Conservation (phyloP, 2,329 filamentous ascomycete species). For the Monilinia fructicola region DNA sequence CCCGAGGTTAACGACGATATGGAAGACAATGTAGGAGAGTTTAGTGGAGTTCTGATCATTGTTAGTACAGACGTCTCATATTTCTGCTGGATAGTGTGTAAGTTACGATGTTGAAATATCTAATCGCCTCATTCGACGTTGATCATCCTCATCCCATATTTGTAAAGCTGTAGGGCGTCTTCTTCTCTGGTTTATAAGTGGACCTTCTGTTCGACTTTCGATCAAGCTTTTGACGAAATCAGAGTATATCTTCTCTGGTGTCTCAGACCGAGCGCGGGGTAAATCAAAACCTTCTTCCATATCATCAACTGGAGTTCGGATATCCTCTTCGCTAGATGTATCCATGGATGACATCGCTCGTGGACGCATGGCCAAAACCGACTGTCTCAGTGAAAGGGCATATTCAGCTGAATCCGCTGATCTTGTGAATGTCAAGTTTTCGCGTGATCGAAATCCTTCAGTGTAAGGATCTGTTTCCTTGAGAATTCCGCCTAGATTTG, state of each 20-base stretch:
- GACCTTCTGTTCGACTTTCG: constrained; percentile 26
- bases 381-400: neutral
- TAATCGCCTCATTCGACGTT: constrained; percentile 6
- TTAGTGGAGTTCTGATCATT: neutral
- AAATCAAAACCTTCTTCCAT: constrained; percentile 10
- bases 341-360: neutral
- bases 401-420: no score
- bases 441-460: constrained; percentile 2
- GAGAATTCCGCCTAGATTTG: neutral
- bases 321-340: constrained; percentile 17
- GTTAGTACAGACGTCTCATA: neutral
- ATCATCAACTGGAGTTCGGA: constrained; percentile 18
- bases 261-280: constrained; percentile 5
- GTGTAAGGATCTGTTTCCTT: constrained; percentile 18
- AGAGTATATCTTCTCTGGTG: constrained; percentile 28
- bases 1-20: neutral
- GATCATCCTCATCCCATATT: constrained; percentile 31
- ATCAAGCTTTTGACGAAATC: constrained; percentile 30
- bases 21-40: neutral
- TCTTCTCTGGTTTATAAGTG: constrained; percentile 28
- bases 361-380: neutral
- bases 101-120: constrained; percentile 9
- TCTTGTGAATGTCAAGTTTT: neutral
- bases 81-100: neutral
- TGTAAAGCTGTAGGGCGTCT: constrained; percentile 30